These are phyloP conservation scores for Daldinia loculata DNA, from an alignment of 495 filamentous ascomycete species.

Conservation along the genomic window DNA sequence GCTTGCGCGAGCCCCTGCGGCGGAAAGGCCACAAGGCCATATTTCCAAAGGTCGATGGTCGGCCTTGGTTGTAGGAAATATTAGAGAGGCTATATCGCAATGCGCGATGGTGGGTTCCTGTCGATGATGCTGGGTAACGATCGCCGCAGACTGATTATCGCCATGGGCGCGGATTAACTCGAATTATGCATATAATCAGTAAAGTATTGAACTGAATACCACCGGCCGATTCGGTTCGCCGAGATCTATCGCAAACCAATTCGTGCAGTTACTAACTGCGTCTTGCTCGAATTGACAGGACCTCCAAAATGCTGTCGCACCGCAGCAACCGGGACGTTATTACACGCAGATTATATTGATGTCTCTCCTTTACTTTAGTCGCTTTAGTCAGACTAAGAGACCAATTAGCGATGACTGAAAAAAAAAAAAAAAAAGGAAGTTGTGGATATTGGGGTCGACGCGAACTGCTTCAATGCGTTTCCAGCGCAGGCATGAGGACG, in stretches of 20 bases:
- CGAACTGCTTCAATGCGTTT: constrained; percentile 37
- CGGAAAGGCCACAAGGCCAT: constrained; percentile 86
- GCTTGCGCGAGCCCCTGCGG: constrained; percentile 66
- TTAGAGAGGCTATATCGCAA: constrained; percentile 39
- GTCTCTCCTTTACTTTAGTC: background rate
- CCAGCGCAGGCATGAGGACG: constrained; percentile 36
- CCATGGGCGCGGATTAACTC: constrained; percentile 47
- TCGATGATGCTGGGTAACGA: constrained; percentile 41
- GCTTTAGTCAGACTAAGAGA: constrained; percentile 5
- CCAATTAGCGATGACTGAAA: constrained; percentile 24
- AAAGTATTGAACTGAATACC: constrained; percentile 9
- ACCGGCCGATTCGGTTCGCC: constrained; percentile 14
- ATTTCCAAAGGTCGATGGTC: constrained; percentile 44
- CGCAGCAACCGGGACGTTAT: constrained; percentile 27
- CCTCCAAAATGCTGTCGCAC: constrained; percentile 33
- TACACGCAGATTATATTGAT: constrained; percentile 20
- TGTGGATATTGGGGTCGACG: constrained; percentile 29
- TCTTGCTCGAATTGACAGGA: constrained; percentile 27
- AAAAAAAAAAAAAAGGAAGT: constrained; percentile 1
- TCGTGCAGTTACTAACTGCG: constrained; percentile 5
- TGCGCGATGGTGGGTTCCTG: constrained; percentile 29
- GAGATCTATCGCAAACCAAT: constrained; percentile 31
- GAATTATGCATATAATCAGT: constrained; percentile 34
- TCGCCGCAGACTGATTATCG: constrained; percentile 42
- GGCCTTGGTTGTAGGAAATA: constrained; percentile 19